Evolutionary conservation across 2,329 filamentous ascomycete species (phyloP).

Genomic region (Fusarium nelsonii): DNA sequence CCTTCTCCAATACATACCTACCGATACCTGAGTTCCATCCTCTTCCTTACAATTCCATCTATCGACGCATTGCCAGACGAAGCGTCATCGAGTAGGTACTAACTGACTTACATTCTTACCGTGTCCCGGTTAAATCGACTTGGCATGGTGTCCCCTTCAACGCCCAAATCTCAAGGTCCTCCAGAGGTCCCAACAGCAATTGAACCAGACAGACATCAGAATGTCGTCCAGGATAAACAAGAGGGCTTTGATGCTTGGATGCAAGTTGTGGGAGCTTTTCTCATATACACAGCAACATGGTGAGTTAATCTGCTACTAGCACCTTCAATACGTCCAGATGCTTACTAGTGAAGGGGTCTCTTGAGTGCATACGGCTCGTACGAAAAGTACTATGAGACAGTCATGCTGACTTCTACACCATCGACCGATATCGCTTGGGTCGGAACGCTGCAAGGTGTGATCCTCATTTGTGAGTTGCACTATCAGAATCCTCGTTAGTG

Average conservation of each 20-base stretch:
- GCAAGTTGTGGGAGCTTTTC: conserved; percentile 2
- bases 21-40: background rate
- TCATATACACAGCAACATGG: conserved; percentile 1
- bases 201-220: background rate
- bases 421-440: background rate
- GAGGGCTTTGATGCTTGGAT: conserved; percentile 4
- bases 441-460: background rate
- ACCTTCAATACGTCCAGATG: background rate
- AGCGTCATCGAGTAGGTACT: background rate
- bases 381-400: background rate
- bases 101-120: background rate
- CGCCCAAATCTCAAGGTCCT: background rate
- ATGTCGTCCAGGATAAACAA: background rate
- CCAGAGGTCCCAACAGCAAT: background rate
- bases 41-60: background rate
- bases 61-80: background rate
- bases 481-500: background rate
- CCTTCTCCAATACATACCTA: background rate
- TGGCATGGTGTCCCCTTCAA: conserved; percentile 1
- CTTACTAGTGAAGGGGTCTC: background rate
- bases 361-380: background rate
- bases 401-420: background rate
- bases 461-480: background rate
- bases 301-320: background rate
- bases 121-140: background rate